Percentiles rank a stretch among this genome's conserved stretches.
Conservation (phyloP, 257 asterid species). For the Gentiana straminea region DNA sequence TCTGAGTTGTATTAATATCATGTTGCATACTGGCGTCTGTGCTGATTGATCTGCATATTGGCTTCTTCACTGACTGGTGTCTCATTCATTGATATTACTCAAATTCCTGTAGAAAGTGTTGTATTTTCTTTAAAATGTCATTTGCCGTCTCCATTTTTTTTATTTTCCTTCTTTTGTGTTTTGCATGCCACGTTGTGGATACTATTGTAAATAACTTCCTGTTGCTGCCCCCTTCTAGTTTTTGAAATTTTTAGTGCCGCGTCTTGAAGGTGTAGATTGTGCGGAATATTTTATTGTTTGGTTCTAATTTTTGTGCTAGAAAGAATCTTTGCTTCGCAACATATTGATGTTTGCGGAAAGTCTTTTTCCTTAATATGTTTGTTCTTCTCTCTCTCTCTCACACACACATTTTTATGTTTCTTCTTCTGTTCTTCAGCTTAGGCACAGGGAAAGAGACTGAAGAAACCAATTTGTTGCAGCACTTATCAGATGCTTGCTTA, state of each 20-base stretch:
- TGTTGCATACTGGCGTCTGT: too few species aligned
- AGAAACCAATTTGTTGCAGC: slow-evolving; percentile 81
- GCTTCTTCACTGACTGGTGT: too few species aligned
- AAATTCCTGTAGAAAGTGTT: too few species aligned
- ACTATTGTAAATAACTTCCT: background rate
- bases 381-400: slow-evolving; percentile 1
- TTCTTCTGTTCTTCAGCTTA: slow-evolving; percentile 44
- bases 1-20: too few species aligned
- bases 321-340: background rate
- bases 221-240: background rate
- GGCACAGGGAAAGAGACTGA: slow-evolving; percentile 96
- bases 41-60: too few species aligned
- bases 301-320: background rate
- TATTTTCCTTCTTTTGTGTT: too few species aligned
- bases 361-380: slow-evolving; percentile 4
- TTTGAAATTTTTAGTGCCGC: background rate
- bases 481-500: slow-evolving; percentile 88
- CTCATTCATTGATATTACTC: too few species aligned
- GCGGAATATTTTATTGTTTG: too few species aligned
- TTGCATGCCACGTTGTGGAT: too few species aligned
- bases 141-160: too few species aligned
- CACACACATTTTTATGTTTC: too few species aligned
- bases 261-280: background rate
- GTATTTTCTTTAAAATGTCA: too few species aligned
- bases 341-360: background rate